phyloP scores from a whole-genome alignment of 345 rosid species.

The Rubroshorea leprosula region DNA sequence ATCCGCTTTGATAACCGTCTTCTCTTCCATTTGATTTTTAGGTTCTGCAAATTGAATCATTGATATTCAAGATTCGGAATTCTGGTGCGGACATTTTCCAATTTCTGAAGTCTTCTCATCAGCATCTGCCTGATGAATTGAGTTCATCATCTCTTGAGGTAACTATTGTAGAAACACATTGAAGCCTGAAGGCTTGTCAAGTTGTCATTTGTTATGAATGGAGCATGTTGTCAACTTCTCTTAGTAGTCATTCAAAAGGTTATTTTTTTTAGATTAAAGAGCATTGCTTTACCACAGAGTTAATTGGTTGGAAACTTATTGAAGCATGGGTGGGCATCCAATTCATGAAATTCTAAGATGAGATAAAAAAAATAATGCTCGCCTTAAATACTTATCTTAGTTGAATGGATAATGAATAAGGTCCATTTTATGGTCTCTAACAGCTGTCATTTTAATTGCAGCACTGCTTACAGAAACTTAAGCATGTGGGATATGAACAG shows the following conservation, averaged over 20 bases:
- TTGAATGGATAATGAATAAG: constrained; percentile 1
- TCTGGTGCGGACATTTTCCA: constrained; percentile 48
- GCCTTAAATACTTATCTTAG: too few species aligned
- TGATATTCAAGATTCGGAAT: constrained; percentile 57
- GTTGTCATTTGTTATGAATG: too few species aligned
- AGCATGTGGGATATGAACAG: constrained; percentile 49
- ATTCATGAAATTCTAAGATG: too few species aligned
- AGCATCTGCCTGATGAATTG: constrained; percentile 52
- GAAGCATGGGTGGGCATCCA: too few species aligned
- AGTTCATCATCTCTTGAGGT: constrained; percentile 78
- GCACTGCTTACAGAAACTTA: constrained; percentile 61
- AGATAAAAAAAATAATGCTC: too few species aligned
- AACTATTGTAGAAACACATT: constrained; percentile 18
- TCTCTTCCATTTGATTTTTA: constrained; percentile 29
- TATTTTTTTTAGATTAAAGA: too few species aligned
- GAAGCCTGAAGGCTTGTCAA: constrained; percentile 23
- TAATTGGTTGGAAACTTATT: too few species aligned
- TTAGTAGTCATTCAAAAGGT: too few species aligned
- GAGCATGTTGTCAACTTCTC: too few species aligned
- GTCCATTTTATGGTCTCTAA: constrained; percentile 18
- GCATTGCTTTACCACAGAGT: too few species aligned
- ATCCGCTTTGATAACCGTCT: constrained; percentile 4
- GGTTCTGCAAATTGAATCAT: constrained; percentile 75
- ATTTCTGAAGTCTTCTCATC: constrained; percentile 49
- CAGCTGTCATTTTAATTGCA: constrained; percentile 35